Conservation (phyloP, 306 rosid genomes). For the Styphnolobium japonicum region DNA sequence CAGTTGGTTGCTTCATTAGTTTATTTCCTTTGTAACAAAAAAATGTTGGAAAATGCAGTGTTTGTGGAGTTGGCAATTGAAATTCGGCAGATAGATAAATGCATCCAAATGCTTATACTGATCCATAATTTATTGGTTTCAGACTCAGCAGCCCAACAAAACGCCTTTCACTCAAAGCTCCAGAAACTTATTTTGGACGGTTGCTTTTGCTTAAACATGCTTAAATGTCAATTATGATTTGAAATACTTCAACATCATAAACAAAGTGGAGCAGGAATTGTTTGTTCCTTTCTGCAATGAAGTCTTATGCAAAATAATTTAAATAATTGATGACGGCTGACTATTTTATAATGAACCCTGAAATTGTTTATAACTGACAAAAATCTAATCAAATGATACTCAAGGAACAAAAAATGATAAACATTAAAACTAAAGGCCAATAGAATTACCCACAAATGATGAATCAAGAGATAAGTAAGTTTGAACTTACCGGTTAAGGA, state of each 20-base stretch:
- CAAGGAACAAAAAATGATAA: no score
- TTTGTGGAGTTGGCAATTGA: no score
- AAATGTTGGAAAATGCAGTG: no score
- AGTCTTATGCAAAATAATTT: neutral
- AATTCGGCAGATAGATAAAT: neutral
- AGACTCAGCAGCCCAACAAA: conserved; percentile 3
- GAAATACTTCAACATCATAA: neutral
- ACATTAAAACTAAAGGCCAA: no score
- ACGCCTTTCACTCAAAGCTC: neutral
- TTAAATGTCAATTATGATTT: no score
- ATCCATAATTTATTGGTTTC: neutral
- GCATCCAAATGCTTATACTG: neutral
- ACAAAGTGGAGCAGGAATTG: neutral
- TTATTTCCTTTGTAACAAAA: no score
- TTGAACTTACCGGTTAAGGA: no score
- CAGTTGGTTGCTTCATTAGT: no score
- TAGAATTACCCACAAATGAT: no score
- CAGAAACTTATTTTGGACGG: neutral
- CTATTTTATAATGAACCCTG: neutral
- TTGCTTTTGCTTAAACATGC: neutral
- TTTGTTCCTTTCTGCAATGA: neutral
- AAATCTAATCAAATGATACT: no score
- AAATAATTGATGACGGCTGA: neutral
- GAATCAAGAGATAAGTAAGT: no score
- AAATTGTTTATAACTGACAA: no score